phyloP scores from a whole-genome alignment of 495 filamentous ascomycete species.

The Glarea lozoyensis region DNA sequence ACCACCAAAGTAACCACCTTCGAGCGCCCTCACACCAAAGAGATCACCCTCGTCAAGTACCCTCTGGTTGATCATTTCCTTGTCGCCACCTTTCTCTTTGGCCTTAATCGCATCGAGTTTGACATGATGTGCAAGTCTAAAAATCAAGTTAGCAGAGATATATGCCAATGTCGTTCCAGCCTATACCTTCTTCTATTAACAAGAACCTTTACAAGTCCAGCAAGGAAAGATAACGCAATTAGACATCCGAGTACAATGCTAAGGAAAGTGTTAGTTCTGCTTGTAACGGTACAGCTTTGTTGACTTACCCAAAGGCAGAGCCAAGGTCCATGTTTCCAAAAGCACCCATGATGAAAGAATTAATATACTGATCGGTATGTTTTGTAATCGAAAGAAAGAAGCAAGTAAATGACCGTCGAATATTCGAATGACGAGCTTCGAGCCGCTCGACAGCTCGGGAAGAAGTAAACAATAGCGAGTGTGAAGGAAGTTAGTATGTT shows the following conservation, averaged over 20 bases:
- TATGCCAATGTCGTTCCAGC: constrained; percentile 12
- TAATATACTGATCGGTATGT: constrained; percentile 9
- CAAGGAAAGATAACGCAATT: constrained; percentile 20
- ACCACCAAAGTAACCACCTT: constrained; percentile 35
- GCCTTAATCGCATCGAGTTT: constrained; percentile 10
- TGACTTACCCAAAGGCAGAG: constrained; percentile 12
- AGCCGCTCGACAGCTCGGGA: constrained; percentile 4
- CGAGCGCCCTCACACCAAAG: constrained; percentile 35
- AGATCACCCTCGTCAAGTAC: constrained; percentile 36
- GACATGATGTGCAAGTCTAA: constrained; percentile 16
- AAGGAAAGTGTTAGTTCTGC: background rate
- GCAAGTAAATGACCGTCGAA: background rate
- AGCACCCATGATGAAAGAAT: constrained; percentile 17
- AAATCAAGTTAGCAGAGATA: constrained; percentile 6
- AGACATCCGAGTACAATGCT: constrained; percentile 22
- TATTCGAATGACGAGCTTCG: constrained; percentile 2
- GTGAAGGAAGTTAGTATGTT: background rate
- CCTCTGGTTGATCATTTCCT: constrained; percentile 23
- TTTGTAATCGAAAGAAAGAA: background rate
- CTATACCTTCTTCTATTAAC: constrained; percentile 26
- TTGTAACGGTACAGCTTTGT: background rate
- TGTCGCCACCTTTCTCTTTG: constrained; percentile 22
- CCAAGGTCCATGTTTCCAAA: constrained; percentile 5
- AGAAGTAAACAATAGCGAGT: background rate
- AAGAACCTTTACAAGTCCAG: constrained; percentile 22